A percentile compares a stretch with the other conserved stretches of the same genome.
phyloP scores from a whole-genome alignment of 805 yeast species.

The Helenozyma baotianmanensis region DNA sequence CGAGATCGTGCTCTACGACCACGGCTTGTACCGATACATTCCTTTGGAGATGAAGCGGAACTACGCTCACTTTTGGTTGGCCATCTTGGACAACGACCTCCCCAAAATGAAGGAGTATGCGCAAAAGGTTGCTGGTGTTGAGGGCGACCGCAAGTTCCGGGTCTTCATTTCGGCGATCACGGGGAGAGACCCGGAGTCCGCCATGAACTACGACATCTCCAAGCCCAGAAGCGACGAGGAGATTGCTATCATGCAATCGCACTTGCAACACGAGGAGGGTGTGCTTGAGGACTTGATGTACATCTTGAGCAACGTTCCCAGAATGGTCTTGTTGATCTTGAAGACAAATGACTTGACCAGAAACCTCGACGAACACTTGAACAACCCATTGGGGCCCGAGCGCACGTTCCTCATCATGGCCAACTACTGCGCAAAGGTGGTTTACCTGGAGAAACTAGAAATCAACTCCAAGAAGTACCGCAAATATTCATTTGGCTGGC shows the following conservation, averaged over 20 bases:
- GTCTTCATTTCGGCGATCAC: constrained; percentile 91
- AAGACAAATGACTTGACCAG: constrained; percentile 94
- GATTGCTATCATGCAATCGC: constrained; percentile 58
- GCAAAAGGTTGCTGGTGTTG: constrained; percentile 69
- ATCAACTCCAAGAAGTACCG: constrained; percentile 15
- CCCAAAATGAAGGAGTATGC: constrained; percentile 70
- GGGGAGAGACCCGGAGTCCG: constrained; percentile 82
- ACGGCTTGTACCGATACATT: constrained; percentile 86
- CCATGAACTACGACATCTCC: constrained; percentile 57
- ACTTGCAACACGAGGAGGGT: constrained; percentile 54
- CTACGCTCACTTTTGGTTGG: constrained; percentile 91
- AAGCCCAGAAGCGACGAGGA: constrained; percentile 57
- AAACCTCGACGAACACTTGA: constrained; percentile 76
- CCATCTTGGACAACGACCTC: constrained; percentile 68
- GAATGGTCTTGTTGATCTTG: constrained; percentile 77
- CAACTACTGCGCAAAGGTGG: constrained; percentile 78
- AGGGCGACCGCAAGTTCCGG: constrained; percentile 68
- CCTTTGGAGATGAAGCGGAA: constrained; percentile 71
- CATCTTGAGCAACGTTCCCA: constrained; percentile 73
- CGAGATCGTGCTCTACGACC: constrained; percentile 90
- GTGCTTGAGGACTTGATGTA: constrained; percentile 73
- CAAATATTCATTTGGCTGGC: constrained; percentile 18
- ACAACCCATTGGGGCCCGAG: constrained; percentile 81
- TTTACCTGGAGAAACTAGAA: constrained; percentile 63
- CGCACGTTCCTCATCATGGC: constrained; percentile 87